Conservation (phyloP, 805 yeast species). For the Kluyveromyces starmeri region DNA sequence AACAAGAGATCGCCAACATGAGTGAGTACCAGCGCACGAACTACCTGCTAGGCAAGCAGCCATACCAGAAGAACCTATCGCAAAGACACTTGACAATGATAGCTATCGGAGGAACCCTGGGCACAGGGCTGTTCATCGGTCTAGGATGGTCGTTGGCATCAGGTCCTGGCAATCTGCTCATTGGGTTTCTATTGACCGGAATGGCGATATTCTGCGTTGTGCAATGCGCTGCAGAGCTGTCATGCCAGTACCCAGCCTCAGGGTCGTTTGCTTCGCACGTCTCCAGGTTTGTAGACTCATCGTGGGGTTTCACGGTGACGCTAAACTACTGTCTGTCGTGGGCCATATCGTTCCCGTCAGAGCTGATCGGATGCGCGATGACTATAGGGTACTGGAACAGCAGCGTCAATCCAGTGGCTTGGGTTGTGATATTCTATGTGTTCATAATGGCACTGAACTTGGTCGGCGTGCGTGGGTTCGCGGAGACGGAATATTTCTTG, state of each 20-base stretch:
- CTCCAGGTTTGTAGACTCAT: conserved; percentile 46
- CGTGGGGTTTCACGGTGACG: conserved; percentile 55
- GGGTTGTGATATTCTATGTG: conserved; percentile 40
- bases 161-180: conserved; percentile 55
- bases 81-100: conserved; percentile 53
- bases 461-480: conserved; percentile 47
- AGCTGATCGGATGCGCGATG: conserved; percentile 44
- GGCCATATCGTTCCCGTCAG: conserved; percentile 42
- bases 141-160: conserved; percentile 59
- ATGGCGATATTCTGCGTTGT: conserved; percentile 48
- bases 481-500: conserved; percentile 43
- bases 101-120: conserved; percentile 63
- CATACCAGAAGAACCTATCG: conserved; percentile 44
- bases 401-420: conserved; percentile 36
- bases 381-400: conserved; percentile 43
- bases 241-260: conserved; percentile 53
- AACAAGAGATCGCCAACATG: conserved; percentile 1
- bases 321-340: conserved; percentile 46
- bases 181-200: conserved; percentile 47
- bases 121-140: conserved; percentile 70
- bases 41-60: conserved; percentile 25
- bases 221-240: conserved; percentile 54
- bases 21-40: conserved; percentile 5
- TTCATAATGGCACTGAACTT: conserved; percentile 39
- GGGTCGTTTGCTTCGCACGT: conserved; percentile 56